Base-by-base conservation (phyloP, 225 moss, liverwort and hornwort genomes). In the Bryum argenteum region DNA sequence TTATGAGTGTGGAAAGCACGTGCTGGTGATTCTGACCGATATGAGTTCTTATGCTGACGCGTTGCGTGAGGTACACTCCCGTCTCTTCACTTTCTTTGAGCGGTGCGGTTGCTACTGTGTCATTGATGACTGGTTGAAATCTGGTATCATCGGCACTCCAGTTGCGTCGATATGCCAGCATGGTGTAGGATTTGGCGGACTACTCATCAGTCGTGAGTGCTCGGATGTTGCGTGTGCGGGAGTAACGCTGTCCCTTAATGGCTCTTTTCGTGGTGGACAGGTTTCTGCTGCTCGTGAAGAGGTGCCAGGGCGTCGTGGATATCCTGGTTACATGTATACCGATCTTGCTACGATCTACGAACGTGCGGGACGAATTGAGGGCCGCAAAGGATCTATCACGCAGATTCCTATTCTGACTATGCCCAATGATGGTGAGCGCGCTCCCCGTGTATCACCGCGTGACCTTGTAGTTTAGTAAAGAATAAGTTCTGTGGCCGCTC, bases 291-390 rank as follows among this genome's bases (percentile, higher is more conserved):
- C 96, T 45, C 90, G 93, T 75, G 93, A 96, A 53, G 96, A 96
- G 79, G 96, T 96, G 39, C 96, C 93, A 45, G 96, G 96, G 62
- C 91, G 96, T 57, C 96, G 96, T 75, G 96, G 96, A 72, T 96
- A 96, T 83, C 96, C 93, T 67, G 96, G 96, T 58, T 96, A 96
- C 60, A 96, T 96, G 96, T 93, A 96, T 47, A 96, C 96, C 61
- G 96, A 96, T 89, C 76, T 93, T 71, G 93, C 96, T 10, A 96
- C 96, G 10, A 93, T 96, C 61, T 96, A 96, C 75, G 96, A 96
- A 22, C 88, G 93, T 65, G 96, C 93, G 17, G 96, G 96, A 39
- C 93, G 96, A 68, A 96, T 96, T 55, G 96, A 96, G 74, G 96
- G 96, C 16, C 88, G 96, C 12, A 89, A 86, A 81, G 96, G 96